Evolutionary conservation across 495 filamentous ascomycete genomes (phyloP).

Genomic region (Extremus antarcticus): DNA sequence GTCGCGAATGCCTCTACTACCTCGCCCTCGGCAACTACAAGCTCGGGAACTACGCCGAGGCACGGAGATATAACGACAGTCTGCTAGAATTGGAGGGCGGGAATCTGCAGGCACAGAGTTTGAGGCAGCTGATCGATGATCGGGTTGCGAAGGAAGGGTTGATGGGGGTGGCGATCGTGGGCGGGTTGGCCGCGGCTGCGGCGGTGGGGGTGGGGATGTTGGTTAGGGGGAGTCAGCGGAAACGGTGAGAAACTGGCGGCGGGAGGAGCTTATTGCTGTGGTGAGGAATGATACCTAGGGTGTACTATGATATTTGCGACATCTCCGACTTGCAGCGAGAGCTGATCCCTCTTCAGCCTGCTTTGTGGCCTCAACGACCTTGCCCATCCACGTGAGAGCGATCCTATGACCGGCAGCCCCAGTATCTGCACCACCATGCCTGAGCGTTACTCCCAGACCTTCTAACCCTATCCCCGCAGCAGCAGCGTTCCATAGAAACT

Average conservation of each 20-base stretch:
- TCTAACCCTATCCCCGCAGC: conserved; percentile 54
- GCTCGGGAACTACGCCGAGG: conserved; percentile 92
- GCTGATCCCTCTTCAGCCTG: too few species aligned
- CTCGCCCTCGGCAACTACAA: conserved; percentile 95
- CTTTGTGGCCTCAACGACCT: not conserved
- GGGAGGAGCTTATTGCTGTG: not conserved
- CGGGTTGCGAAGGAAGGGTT: conserved; percentile 90
- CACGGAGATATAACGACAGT: conserved; percentile 84
- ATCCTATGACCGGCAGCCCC: conserved; percentile 3
- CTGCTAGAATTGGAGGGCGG: conserved; percentile 78
- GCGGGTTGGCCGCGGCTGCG: conserved; percentile 83
- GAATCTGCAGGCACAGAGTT: conserved; percentile 79
- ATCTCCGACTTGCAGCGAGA: not conserved
- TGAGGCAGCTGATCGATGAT: conserved; percentile 81
- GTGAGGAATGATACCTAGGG: not conserved
- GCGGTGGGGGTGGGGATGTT: conserved; percentile 77
- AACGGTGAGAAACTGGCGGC: conserved; percentile 4
- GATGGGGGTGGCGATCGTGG: conserved; percentile 91
- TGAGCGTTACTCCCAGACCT: conserved; percentile 12
- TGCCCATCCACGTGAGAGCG: conserved; percentile 14
- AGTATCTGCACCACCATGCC: conserved; percentile 2
- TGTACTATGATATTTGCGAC: not conserved
- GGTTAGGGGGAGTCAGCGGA: conserved; percentile 56
- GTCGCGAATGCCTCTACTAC: conserved; percentile 96
- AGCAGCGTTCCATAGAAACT: conserved; percentile 59